Evolutionary conservation across 192 early-diverging fungal species (phyloP), one percentile per base, ranked within the genome.

Genomic region (Phlyctochytrium planicorne): DNA sequence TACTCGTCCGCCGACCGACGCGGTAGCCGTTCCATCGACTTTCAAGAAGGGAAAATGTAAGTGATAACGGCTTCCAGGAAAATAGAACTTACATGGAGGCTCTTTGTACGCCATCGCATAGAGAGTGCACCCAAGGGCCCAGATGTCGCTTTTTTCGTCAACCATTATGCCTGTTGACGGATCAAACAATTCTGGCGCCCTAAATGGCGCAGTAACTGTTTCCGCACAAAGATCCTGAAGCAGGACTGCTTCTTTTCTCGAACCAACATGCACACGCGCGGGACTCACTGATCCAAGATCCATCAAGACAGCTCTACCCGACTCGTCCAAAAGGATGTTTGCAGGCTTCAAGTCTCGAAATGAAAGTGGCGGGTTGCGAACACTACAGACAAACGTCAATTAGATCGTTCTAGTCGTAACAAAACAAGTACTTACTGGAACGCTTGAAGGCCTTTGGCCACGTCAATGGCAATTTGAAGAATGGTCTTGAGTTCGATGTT

Each of bases 341-440:
- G 82, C 82, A 2, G 82, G 82, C 52, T 83, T 83, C 12, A 83
- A 69, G 61, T 83, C 82, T 25, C 82, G 70, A 59, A 78, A 83
- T 0, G 82, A 78, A 14, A 74, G 67, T 14, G 78, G 76, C 16
- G 82, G 82, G 47, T 74, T 72, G 30, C 70, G 65, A 6, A 65
- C 33, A 70, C 80, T 82, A 59, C 16, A 1, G 59, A 23, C 36
- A 32, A 23, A 12, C n/a, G 35, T 47, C 6, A 31, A 10, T 3
- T 3, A 14, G 17, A 23, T 59, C 17, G 23, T 25, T 6, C 6
- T 6, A 16, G n/a, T n/a, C 25, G 56, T n/a, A 12, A 30, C 56
- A 52, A 37, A 2, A 0, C 47, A 65, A 52, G 3, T 20, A 69
- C 70, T 36, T 70, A 82, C 80, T 83, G 82, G 60, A 83, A 83